Base-by-base conservation (phyloP, 306 rosid genomes). In the Cicer arietinum region DNA sequence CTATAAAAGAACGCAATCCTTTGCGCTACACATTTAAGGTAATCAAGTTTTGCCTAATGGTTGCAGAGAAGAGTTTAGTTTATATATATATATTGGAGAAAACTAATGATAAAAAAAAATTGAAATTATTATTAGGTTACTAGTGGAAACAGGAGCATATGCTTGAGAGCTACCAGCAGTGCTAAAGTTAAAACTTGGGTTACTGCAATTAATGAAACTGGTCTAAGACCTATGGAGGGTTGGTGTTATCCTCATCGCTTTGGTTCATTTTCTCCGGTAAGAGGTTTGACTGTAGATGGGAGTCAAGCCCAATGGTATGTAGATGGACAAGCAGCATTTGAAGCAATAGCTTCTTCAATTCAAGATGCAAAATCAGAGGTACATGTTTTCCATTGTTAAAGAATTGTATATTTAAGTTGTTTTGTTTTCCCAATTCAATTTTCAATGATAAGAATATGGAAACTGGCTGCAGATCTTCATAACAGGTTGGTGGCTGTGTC, bases 401-500 rank as follows among this genome's bases (percentile, higher is more conserved):
- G 22, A 39, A 67, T 68, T 68, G 67, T 43, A 14, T 39, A 75
- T 44, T 48, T 43, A 54, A 60, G 30, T 74, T 75, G 8, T 25
- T 75, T 60, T 45, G 20, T 25, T 59, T 59, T 73, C 51, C 51
- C n/a, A 4, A 18, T 70, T 64, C 67, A 71, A 45, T 71, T 69
- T 17, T 69, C 46, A 69, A 20, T 44, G 25, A 56, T 61, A 42
- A 41, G 73, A 66, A 62, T 46, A 75, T 75, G 72, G 73, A 61
- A 86, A 74, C 73, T 52, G 80, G 84, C 20, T 90, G 86, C 97
- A 92, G 99, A 89, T 95, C 81, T 90, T 92, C 83, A 92, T 95
- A 69, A 92, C 97, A 65, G 99, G 98, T 70, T 95, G 99, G 99
- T 95, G 99, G 99, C 74, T 95, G 61, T 95, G 98, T 78, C 99